Evolutionary conservation across 805 yeast species (phyloP).

Genomic region (Pichia nakasei): DNA sequence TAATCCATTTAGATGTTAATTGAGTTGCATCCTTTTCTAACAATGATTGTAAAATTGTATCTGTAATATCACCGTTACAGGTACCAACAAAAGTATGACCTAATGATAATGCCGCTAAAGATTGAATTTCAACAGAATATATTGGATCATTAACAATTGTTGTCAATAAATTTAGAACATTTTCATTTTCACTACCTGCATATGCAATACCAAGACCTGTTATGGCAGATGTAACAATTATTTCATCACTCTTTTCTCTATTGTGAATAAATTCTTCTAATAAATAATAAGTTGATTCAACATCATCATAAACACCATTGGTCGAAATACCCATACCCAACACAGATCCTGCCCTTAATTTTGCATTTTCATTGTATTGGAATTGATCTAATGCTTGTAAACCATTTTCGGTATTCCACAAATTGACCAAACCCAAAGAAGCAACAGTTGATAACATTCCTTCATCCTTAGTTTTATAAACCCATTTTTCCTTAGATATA

Average conservation of each 20-base stretch:
- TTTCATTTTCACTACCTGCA: constrained; percentile 88
- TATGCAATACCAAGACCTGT: constrained; percentile 90
- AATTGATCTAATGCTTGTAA: constrained; percentile 84
- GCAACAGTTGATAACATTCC: constrained; percentile 94
- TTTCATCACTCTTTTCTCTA: constrained; percentile 44
- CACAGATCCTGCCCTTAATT: constrained; percentile 92
- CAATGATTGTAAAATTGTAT: constrained; percentile 83
- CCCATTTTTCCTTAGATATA: constrained; percentile 69
- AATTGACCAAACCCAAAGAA: constrained; percentile 77
- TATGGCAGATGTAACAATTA: constrained; percentile 72
- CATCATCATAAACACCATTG: constrained; percentile 90
- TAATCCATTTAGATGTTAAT: constrained; percentile 76
- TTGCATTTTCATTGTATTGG: constrained; percentile 75
- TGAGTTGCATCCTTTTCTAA: constrained; percentile 77
- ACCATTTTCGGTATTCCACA: constrained; percentile 89
- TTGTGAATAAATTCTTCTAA: constrained; percentile 59
- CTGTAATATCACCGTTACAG: constrained; percentile 87
- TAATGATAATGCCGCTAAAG: constrained; percentile 82
- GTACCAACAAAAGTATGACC: constrained; percentile 96
- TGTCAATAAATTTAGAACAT: constrained; percentile 62
- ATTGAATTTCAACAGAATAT: constrained; percentile 66
- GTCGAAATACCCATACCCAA: constrained; percentile 91
- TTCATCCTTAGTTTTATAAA: constrained; percentile 81
- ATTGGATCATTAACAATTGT: constrained; percentile 78
- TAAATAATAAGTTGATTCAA: constrained; percentile 82